Percentiles rank a stretch among this genome's conserved stretches.
Conservation (phyloP, 495 filamentous ascomycete species). For the Halenospora varia region DNA sequence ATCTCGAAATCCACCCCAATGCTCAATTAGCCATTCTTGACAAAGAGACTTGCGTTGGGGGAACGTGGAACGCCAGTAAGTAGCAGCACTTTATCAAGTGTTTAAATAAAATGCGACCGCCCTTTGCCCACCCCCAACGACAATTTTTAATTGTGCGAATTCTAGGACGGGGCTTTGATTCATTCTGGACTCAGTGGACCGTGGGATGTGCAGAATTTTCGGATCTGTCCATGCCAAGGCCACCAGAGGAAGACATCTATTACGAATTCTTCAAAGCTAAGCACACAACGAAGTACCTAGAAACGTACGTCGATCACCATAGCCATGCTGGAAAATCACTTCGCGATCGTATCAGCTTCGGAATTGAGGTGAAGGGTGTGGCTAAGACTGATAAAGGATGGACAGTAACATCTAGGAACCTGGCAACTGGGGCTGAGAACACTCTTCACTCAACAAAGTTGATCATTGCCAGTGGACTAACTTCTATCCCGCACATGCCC, state of each 20-base stretch:
- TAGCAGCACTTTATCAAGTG: not conserved
- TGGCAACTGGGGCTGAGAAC: constrained; percentile 9
- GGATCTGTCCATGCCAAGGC: constrained; percentile 29
- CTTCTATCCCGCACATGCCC: not conserved
- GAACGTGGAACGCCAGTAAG: not conserved
- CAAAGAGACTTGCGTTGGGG: not conserved
- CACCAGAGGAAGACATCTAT: constrained; percentile 24
- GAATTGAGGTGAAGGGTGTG: constrained; percentile 25
- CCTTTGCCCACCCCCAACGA: too few relatives aligned
- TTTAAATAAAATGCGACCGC: too few relatives aligned
- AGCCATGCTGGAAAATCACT: constrained; percentile 28
- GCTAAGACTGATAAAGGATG: constrained; percentile 26
- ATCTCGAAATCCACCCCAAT: not conserved
- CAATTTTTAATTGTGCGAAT: too few relatives aligned
- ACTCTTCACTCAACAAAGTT: not conserved
- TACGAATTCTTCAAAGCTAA: constrained; percentile 34
- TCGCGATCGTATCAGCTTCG: constrained; percentile 28
- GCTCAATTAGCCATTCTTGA: not conserved
- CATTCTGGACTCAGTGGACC: constrained; percentile 39
- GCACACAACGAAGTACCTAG: constrained; percentile 38
- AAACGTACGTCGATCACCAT: constrained; percentile 35
- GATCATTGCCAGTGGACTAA: not conserved
- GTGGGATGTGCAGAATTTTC: constrained; percentile 36
- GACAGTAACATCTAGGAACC: constrained; percentile 21
- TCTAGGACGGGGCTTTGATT: constrained; percentile 31